Percentiles rank a stretch among this genome's conserved stretches.
phyloP scores from a whole-genome alignment of 2,329 filamentous ascomycete genomes.

The Talaromyces pinophilus region DNA sequence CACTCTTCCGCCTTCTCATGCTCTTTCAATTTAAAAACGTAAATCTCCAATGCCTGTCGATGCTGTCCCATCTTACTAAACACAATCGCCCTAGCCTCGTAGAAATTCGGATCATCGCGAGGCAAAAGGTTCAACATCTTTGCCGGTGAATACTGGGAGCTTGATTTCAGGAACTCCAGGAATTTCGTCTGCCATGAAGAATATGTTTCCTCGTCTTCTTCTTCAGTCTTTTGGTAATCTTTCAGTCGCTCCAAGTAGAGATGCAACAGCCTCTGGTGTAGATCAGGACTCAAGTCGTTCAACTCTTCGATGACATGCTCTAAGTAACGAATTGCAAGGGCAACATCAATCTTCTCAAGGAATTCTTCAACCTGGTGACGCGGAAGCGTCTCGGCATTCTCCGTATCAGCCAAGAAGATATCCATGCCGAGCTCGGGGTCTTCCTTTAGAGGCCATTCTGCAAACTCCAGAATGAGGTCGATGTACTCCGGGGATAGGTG shows the following conservation, averaged over 20 bases:
- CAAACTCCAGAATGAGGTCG: conserved; percentile 87
- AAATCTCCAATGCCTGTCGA: conserved; percentile 93
- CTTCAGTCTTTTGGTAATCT: conserved; percentile 37
- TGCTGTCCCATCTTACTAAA: conserved; percentile 94
- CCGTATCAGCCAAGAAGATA: conserved; percentile 87
- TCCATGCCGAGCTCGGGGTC: conserved; percentile 82
- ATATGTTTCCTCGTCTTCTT: conserved; percentile 46
- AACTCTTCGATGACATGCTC: conserved; percentile 90
- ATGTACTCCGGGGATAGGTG: conserved; percentile 83
- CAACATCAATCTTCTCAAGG: conserved; percentile 66
- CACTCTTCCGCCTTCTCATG: conserved; percentile 91
- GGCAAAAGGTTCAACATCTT: conserved; percentile 77
- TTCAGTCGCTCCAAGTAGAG: conserved; percentile 63
- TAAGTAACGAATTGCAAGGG: conserved; percentile 77
- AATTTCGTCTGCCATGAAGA: conserved; percentile 65
- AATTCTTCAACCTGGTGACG: conserved; percentile 74
- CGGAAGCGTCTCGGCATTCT: conserved; percentile 89
- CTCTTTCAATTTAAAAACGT: conserved; percentile 89
- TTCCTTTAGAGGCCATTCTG: conserved; percentile 77
- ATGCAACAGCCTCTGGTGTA: conserved; percentile 81
- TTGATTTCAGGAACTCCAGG: conserved; percentile 72
- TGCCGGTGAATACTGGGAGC: conserved; percentile 76
- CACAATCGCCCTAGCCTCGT: conserved; percentile 85
- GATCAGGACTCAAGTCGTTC: conserved; percentile 78
- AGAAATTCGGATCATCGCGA: conserved; percentile 78